Conservation (phyloP, 371 early-diverging fungal genomes). For the Thermomucor indicae-seudaticae region DNA sequence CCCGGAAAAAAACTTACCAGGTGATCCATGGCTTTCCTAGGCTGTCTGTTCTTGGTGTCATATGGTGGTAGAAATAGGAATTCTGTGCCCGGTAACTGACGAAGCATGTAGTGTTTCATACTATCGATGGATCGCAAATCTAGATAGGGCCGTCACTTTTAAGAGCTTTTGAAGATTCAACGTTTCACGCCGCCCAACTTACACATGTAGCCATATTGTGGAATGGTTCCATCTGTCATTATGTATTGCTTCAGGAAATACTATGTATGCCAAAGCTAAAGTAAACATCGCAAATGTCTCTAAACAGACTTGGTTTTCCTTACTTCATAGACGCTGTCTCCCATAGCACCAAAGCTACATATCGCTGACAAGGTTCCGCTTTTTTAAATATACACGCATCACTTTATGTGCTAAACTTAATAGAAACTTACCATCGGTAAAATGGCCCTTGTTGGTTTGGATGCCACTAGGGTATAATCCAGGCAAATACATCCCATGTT, state of each 20-base stretch:
- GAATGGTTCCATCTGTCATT: slow-evolving; percentile 44
- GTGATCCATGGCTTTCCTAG: slow-evolving; percentile 48
- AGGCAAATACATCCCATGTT: slow-evolving; percentile 43
- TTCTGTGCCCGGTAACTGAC: slow-evolving; percentile 34
- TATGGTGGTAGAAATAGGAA: slow-evolving; percentile 42
- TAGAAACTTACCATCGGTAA: slow-evolving; percentile 27
- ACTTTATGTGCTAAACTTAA: too few relatives aligned
- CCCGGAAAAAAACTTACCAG: slow-evolving; percentile 19
- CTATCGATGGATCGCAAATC: slow-evolving; percentile 43
- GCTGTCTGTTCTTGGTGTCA: slow-evolving; percentile 17
- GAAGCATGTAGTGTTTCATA: slow-evolving; percentile 50
- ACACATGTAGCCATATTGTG: slow-evolving; percentile 53
- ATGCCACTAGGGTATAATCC: slow-evolving; percentile 54
- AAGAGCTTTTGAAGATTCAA: too few relatives aligned
- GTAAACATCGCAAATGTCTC: too few relatives aligned
- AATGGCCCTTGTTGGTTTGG: slow-evolving; percentile 21
- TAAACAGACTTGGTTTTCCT: too few relatives aligned
- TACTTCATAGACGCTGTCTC: slow-evolving; percentile 55
- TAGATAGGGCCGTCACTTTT: slow-evolving; percentile 8
- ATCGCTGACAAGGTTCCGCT: slow-evolving; percentile 14
- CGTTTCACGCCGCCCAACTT: slow-evolving; percentile 25
- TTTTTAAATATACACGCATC: too few relatives aligned
- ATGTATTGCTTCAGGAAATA: slow-evolving; percentile 75
- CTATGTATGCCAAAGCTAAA: slow-evolving; percentile 22
- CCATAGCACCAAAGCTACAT: slow-evolving; percentile 47